Base-by-base conservation (phyloP, 495 filamentous ascomycete species). In the Penicillium diatomitis region DNA sequence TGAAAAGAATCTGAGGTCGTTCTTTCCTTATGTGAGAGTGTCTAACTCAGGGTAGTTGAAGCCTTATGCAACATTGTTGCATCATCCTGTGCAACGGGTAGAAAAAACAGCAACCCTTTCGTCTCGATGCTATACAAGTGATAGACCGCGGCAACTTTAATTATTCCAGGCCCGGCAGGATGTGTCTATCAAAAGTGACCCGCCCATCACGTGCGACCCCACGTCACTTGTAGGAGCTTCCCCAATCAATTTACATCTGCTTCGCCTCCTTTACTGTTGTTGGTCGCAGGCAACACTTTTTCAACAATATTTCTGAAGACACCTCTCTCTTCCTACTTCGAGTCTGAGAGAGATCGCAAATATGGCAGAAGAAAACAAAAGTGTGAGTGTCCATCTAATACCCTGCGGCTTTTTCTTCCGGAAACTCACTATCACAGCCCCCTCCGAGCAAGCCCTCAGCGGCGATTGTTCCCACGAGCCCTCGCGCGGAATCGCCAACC, bases 401-500 rank as follows among this genome's bases (percentile, higher is more conserved):
- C 38, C 29, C 47, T 44, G 47, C 49, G 44, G 28, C 34, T 41
- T 11, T 41, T 20, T 20, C 36, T 32, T 45, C 0, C 40, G 29
- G 47, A 50, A 47, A 51, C 65, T 69, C 41, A 72, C 51, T 46
- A 34, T 41, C 58, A 54, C 55, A 64, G 61, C 55, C 55, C 41
- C 61, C 64, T 45, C 52, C 64, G 47, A 69, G 49, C 56, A 74
- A 64, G 52, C 60, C 60, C 32, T 50, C 58, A 34, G 53, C 59
- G 42, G 62, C 48, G 12, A 28, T 48, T 54, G 51, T 51, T 32
- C 57, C 60, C 7, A 63, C 54, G 49, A 71, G 60, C 46, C 68
- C 62, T 11, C 68, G 69, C 31, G 75, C 88, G 39, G 88, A 95
- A 65, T 94, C 89, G 11, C 87, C 88, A 6, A 91, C 87, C 0